Conservation (phyloP, 2,329 filamentous ascomycete species). For the Didymella segeticola region DNA sequence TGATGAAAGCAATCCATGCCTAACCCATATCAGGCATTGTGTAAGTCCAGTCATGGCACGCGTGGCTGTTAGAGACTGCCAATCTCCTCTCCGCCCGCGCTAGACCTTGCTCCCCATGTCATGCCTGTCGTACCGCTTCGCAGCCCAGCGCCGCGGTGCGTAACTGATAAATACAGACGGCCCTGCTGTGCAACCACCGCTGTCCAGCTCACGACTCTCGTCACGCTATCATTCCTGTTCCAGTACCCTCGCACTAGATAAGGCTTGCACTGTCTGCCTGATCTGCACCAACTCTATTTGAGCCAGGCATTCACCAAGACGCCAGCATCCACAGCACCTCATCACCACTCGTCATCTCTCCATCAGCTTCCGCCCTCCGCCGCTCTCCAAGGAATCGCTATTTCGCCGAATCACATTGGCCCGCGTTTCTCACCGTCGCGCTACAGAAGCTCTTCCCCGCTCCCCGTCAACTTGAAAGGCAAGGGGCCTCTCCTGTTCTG, state of each 20-base stretch:
- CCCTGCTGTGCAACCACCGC: conserved; percentile 25
- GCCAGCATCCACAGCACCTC: conserved; percentile 22
- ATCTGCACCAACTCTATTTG: conserved; percentile 9
- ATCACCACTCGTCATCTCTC: conserved; percentile 29
- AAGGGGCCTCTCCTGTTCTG: conserved; percentile 24
- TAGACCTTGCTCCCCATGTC: conserved; percentile 32
- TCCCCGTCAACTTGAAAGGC: conserved; percentile 19
- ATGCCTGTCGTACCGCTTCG: conserved; percentile 25
- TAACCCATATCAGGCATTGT: conserved; percentile 23
- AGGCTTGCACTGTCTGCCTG: conserved; percentile 26
- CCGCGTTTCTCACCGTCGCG: conserved; percentile 24
- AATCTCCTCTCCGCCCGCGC: conserved; percentile 32
- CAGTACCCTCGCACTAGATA: conserved; percentile 23
- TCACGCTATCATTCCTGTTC: conserved; percentile 18
- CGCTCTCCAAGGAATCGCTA: conserved; percentile 13
- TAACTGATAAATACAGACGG: conserved; percentile 37
- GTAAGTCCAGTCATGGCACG: conserved; percentile 15
- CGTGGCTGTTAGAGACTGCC: conserved; percentile 17
- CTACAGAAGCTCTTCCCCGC: conserved; percentile 22
- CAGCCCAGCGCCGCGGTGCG: conserved; percentile 39
- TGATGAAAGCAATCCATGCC: conserved; percentile 29
- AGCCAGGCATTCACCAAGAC: conserved; percentile 29
- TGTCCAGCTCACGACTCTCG: conserved; percentile 19
- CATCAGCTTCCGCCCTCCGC: conserved; percentile 25
- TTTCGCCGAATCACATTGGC: conserved; percentile 21